Evolutionary conservation across 1,139 yeast species (phyloP), one percentile per base, ranked within the genome.

Genomic region (Debaryomyces robertsiae): DNA sequence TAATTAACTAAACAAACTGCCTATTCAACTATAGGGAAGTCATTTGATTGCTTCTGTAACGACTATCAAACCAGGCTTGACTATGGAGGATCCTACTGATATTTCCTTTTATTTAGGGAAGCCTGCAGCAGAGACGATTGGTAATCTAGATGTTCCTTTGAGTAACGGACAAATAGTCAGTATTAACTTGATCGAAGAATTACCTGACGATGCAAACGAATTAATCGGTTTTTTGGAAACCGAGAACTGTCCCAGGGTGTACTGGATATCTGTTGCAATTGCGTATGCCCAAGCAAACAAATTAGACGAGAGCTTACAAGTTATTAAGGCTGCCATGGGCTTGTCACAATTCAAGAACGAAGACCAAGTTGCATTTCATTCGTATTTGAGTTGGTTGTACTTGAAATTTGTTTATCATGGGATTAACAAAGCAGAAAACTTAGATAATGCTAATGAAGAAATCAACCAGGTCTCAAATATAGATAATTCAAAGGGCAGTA

Each of bases 181-280:
- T 43, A 79, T 86, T 48, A 86, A 80, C 62, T 75, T 74, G 44
- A 68, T 71, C 32, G 79, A 78, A 34, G 98, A 91, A 57, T 70
- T 91, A 45, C 95, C 96, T 1, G 96, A 87, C 16, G 96, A 90
- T 58, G 86, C 96, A 4, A 75, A 81, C 40, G 98, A 93, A 56
- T 73, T 93, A 51, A 82, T 86, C 50, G 77, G 79, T 29, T 76
- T 93, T 48, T 70, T 93, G 49, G 84, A 84, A 46, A 88, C 86
- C 47, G 97, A 90, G 63, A 78, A 77, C 43, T 84, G 94, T 46
- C 82, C 80, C 25, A 73, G 78, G 39, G 82, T 83, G 56, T 87
- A 81, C 64, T 93, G 98, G 98, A 65, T 88, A 16, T 76, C 85
- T 11, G 81, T 90, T 44, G 93, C 95, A 1, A 70, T 82, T 41